Base-by-base conservation (phyloP, 2,329 filamentous ascomycete species). In the Corynespora cassiicola region DNA sequence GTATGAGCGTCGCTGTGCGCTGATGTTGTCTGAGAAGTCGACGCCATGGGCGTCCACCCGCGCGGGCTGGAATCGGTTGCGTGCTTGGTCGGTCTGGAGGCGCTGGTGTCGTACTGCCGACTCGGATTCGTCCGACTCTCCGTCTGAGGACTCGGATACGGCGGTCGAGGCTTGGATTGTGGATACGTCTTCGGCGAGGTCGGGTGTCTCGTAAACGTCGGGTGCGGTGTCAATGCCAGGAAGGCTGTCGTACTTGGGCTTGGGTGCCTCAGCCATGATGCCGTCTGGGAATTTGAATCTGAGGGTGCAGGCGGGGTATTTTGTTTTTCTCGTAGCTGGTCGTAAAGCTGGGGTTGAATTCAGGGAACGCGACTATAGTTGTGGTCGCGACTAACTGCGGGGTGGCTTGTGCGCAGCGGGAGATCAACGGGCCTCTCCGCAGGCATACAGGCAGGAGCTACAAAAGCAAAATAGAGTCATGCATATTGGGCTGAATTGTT, bases 171-270 rank as follows among this genome's bases (percentile, higher is more conserved):
- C 63, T 39, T 85, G 88, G 40, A 90, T 75, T 31, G 90, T 96
- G 15, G 90, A 95, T 49, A 84, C 87, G 69, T 95, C 91, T 63
- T 96, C 90, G 39, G 87, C 92, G 52, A 96, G 76, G 39, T 95
- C 91, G 52, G 92, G 91, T 11, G 94, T 97, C 72, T 97, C 92
- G 76, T 96, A 97, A 59, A 96, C 89, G 63, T 97, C 94, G 52
- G 91, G 91, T 18, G 91, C 90, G 37, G 86, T 87, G 72, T 96
- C 91, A 39, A 66, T 68, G 41, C 64, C 64, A 7, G 64, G 64
- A n/a, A 67, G 59, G 36, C 88, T 95, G 40, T 66, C 61, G 32
- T 65, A 67, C 36, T 67, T 67, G 3, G 59, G 61, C 42, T 62
- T 58, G 17, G 55, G 47, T 17, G 50, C 52, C 54, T 66, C 64